phyloP scores from a whole-genome alignment of 2,329 filamentous ascomycete species.

The Lachnellula cervina region DNA sequence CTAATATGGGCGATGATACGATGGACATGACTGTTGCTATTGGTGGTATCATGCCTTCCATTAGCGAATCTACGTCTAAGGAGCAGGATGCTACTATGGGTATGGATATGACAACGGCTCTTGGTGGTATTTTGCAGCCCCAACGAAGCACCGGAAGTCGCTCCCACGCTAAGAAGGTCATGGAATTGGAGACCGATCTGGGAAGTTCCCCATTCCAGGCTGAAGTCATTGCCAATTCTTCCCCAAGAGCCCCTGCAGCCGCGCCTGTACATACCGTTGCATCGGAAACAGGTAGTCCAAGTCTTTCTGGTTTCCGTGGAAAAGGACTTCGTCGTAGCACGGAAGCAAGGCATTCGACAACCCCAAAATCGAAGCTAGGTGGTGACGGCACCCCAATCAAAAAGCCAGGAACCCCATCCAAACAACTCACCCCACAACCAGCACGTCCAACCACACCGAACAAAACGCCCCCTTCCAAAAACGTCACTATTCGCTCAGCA shows the following conservation, averaged over 20 bases:
- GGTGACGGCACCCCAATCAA: conserved; percentile 27
- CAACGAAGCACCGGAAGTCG: conserved; percentile 37
- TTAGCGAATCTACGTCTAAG: conserved; percentile 27
- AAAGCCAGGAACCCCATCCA: conserved; percentile 36
- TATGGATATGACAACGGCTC: conserved; percentile 61
- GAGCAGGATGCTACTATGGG: conserved; percentile 41
- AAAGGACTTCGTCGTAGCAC: conserved; percentile 46
- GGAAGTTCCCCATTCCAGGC: conserved; percentile 40
- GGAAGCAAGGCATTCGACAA: conserved; percentile 38
- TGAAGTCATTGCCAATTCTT: conserved; percentile 32
- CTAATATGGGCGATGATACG: conserved; percentile 28
- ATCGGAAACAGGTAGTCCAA: conserved; percentile 50
- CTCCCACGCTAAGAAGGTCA: conserved; percentile 48
- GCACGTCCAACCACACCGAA: conserved; percentile 42
- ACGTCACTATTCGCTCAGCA: conserved; percentile 40
- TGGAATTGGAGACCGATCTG: conserved; percentile 53
- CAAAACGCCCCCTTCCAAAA: conserved; percentile 45
- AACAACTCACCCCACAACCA: conserved; percentile 40
- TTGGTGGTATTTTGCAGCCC: conserved; percentile 49
- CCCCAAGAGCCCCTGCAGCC: conserved; percentile 30
- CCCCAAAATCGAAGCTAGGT: conserved; percentile 31
- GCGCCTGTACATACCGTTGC: conserved; percentile 34
- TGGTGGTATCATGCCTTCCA: conserved; percentile 38
- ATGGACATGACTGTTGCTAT: conserved; percentile 51
- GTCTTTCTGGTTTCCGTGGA: conserved; percentile 47